Evolutionary conservation across 106 monocot genomes (phyloP).

Genomic region (Allium cepa): DNA sequence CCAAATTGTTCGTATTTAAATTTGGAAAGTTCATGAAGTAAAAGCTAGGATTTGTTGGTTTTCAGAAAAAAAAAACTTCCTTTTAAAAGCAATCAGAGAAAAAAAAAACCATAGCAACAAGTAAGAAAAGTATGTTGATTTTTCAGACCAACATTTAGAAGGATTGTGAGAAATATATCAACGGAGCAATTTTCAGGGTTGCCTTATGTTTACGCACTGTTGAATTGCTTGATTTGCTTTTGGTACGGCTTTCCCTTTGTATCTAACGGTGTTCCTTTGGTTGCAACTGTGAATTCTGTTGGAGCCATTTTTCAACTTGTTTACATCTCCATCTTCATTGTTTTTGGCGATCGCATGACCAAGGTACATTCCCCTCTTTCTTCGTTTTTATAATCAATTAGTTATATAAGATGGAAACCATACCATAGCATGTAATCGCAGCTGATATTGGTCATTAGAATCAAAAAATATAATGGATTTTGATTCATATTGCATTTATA

Average conservation of each 20-base stretch:
- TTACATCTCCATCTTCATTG: conserved; percentile 63
- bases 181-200: conserved; percentile 72
- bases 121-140: not conserved
- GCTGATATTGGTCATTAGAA: too few species aligned
- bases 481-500: too few species aligned
- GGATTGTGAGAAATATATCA: conserved; percentile 62
- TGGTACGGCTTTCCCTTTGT: conserved; percentile 92
- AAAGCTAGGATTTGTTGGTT: not conserved
- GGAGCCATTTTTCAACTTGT: conserved; percentile 77
- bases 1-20: not conserved
- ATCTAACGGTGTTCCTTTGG: conserved; percentile 61
- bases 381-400: too few species aligned
- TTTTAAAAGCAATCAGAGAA: not conserved
- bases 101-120: too few species aligned
- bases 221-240: conserved; percentile 62
- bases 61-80: too few species aligned
- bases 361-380: conserved; percentile 26
- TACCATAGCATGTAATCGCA: too few species aligned
- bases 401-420: too few species aligned
- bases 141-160: conserved; percentile 57
- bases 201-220: conserved; percentile 16
- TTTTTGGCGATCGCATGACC: conserved; percentile 32
- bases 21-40: not conserved
- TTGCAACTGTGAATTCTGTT: conserved; percentile 82
- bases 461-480: too few species aligned